Base-by-base conservation (phyloP, 768 basidiomycete species). In the Mycena pura region DNA sequence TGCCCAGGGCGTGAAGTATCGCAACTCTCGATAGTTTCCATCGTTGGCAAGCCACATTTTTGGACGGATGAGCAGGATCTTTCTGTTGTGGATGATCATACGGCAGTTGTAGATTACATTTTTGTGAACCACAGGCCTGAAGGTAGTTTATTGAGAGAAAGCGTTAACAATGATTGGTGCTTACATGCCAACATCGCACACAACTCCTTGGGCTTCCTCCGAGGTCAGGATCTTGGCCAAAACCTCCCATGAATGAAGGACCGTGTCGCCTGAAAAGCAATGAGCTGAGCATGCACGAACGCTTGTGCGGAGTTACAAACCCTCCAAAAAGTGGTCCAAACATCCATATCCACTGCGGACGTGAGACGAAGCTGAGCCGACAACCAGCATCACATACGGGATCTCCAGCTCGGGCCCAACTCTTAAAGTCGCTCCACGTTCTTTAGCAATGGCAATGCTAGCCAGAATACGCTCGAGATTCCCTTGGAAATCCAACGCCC, bases 11-110 rank as follows among this genome's bases (percentile, higher is more conserved):
- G 96, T 95, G 69, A 99, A 99, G 73, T 94, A 93, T 14, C 91
- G 78, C 69, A 91, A 78, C 72, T 90, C 88, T 25, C 97, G 91
- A 74, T 99, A 99, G 71, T 99, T 99, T 4, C 97, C 97, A 69
- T 97, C 95, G 71, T 99, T 99, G 1, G 97, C 97, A 43, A 99
- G 82, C 97, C 97, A 99, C 96, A 99, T 96, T 80, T 99, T 99
- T 0, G 97, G 97, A 22, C 97, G 88, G 64, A 99, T 99, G 63
- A 98, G 86, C 1, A 98, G 77, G 60, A 99, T 95, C 77, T 93
- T 85, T 55, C 86, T 82, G 76, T 95, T 82, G 70, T 94, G 85
- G 40, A 96, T 86, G 72, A 99, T 89, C 32, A 99, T 82, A 19
- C 97, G 90, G 73, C 95, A 97, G 71, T 99, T 99, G 79, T 98